Evolutionary conservation across 805 yeast genomes (phyloP).

Genomic region (Starmerella riodocensis): DNA sequence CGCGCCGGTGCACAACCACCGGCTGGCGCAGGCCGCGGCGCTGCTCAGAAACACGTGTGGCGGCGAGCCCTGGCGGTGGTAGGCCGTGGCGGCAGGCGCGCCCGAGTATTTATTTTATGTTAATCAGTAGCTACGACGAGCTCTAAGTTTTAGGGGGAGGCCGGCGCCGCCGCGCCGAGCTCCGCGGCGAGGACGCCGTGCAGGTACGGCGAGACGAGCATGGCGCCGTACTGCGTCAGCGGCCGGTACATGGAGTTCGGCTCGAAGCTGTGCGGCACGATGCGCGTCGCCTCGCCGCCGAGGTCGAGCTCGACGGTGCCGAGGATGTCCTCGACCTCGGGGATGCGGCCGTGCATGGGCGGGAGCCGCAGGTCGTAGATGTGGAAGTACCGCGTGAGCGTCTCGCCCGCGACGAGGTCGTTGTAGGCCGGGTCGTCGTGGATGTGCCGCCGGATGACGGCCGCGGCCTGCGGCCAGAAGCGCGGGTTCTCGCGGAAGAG

Average conservation of each 20-base stretch:
- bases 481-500: conserved; percentile 17
- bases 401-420: conserved; percentile 25
- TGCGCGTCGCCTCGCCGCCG: conserved; percentile 35
- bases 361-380: conserved; percentile 55
- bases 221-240: conserved; percentile 37
- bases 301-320: conserved; percentile 49
- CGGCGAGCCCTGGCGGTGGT: conserved; percentile 1
- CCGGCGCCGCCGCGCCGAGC: too few relatives aligned
- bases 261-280: conserved; percentile 44
- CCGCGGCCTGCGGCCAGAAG: conserved; percentile 21
- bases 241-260: conserved; percentile 46
- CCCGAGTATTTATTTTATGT: too few relatives aligned
- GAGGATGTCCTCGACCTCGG: conserved; percentile 55
- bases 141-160: too few relatives aligned
- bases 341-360: conserved; percentile 52
- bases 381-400: conserved; percentile 47
- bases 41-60: background rate
- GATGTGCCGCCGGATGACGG: conserved; percentile 20
- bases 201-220: conserved; percentile 41
- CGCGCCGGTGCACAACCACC: background rate
- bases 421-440: conserved; percentile 23
- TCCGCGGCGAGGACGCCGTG: conserved; percentile 31
- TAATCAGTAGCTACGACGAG: too few relatives aligned
- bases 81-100: too few relatives aligned
- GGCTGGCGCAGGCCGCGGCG: background rate